A percentile compares a stretch with the other conserved stretches of the same genome.
Conservation (phyloP, 192 early-diverging fungal genomes). For the Piromyces finnis region DNA sequence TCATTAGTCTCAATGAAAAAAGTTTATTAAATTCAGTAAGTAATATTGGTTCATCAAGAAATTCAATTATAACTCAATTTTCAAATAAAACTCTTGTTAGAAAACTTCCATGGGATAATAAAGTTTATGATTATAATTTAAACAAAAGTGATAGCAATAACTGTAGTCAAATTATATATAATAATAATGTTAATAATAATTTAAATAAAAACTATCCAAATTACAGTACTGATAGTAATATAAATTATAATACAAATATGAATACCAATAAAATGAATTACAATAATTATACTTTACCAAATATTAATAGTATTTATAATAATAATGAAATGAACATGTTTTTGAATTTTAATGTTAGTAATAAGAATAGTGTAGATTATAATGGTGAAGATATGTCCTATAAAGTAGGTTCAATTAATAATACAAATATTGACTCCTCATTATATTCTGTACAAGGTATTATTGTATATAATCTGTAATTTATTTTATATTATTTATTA, state of each 20-base stretch:
- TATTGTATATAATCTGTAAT: too few species aligned
- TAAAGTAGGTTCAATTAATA: too few species aligned
- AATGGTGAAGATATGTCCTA: too few species aligned
- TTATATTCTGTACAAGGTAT: too few species aligned
- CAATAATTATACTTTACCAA: neutral
- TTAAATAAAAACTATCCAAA: neutral
- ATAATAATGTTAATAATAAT: too few species aligned
- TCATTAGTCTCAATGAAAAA: too few species aligned
- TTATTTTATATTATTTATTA: too few species aligned
- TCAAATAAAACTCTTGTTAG: neutral
- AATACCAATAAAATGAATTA: neutral
- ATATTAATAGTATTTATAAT: too few species aligned
- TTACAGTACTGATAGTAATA: neutral
- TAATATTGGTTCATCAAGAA: neutral
- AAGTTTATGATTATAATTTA: neutral
- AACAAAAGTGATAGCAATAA: neutral
- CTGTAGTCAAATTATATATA: neutral
- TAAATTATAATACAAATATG: neutral
- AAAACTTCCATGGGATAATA: neutral
- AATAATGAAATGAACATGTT: too few species aligned
- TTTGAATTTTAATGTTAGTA: too few species aligned
- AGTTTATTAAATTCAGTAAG: neutral
- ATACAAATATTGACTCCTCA: too few species aligned
- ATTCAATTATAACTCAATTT: neutral
- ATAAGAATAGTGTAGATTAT: too few species aligned